Evolutionary conservation across 768 basidiomycete species (phyloP), one percentile per base, ranked within the genome.

Genomic region (Strobilomyces echinocephalus): DNA sequence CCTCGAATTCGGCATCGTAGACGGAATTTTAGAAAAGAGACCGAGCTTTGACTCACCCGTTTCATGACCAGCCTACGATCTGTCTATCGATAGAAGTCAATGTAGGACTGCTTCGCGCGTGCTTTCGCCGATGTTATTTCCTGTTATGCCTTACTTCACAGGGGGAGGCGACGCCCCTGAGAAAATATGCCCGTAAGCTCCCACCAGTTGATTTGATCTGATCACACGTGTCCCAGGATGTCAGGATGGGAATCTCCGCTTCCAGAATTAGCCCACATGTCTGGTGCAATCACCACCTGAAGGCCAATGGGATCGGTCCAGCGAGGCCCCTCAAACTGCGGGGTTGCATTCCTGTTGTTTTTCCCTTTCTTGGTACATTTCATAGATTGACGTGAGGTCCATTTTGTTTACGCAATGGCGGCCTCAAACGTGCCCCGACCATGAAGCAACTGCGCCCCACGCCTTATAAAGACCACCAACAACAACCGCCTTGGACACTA

Each of bases 1-100:
- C 12, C 75, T 91, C 58, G 79, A 84, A 34, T 97, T 97, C 70
- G 94, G 94, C 38, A 88, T 97, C 51, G 88, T 97, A 47, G 94
- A 97, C 72, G 88, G 87, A 50, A 90, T 97, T 60, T 78, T 97
- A 50, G 87, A 92, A 71, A 87, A 80, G 64, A 76, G 88, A 53
- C 87, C 87, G 46, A 74, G 76, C 64, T 68, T 78, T 44, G 68
- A 64, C 44, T 47, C 55, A 36, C 44, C 60, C 16, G 42, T 53
- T 56, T 57, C 64, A 50, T 68, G 54, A 66, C 24, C 36, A 4
- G 8, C 24, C 12, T 8, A 28, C 8, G 43, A 30, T 15, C 20
- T 51, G 39, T 44, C 26, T 24, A 21, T 45, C 51, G 41, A 48
- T 67, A 56, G 42, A 61, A 56, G 50, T 20, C 26, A 26, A 52